Evolutionary conservation across 495 filamentous ascomycete genomes (phyloP), one percentile per base, ranked within the genome.

Genomic region (Friedmanniomyces simplex): DNA sequence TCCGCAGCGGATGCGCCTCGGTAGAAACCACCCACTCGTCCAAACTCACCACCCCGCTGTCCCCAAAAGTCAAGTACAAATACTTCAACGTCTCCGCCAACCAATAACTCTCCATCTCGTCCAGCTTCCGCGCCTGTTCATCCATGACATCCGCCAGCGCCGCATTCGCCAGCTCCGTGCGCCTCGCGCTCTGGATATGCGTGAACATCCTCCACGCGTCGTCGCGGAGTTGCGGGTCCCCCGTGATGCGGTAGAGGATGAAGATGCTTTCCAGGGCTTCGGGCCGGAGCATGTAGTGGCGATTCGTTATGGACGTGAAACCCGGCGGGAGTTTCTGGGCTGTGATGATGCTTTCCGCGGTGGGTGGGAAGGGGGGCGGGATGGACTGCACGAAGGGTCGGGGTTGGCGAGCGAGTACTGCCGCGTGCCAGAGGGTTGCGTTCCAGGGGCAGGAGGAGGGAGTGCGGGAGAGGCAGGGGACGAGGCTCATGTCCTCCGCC

Each of bases 31-130:
- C 82, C 71, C 79, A 87, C 18, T 84, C 78, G 67, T 87, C 84
- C 67, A 95, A 70, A 69, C 77, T 84, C 24, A 91, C 71, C 50
- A 82, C 68, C 58, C 79, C 75, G 4, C 85, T 82, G 54, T 84
- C 81, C 21, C 79, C 84, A 69, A 89, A 98, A 54, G 96, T 77
- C 56, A 96, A 68, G 63, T 94, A 97, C 58, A 95, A 93, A 68
- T 97, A 96, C 67, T 96, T 98, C 30, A 73, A 52, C 58, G 71
- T 73, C 60, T 73, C 71, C 1, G 67, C 71, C 16, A 68, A 50
- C 70, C 70, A 73, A 46, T 72, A 73, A 36, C 63, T 67, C 66
- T 73, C 71, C 70, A 70, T 70, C 50, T 60, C 57, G 20, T 49
- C 46, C 2, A 49, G 6, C 46, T 6, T 3, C 46, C 6, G 2